Evolutionary conservation across 1,284 basidiomycete species (phyloP).

Genomic region (Peniophora sp.): DNA sequence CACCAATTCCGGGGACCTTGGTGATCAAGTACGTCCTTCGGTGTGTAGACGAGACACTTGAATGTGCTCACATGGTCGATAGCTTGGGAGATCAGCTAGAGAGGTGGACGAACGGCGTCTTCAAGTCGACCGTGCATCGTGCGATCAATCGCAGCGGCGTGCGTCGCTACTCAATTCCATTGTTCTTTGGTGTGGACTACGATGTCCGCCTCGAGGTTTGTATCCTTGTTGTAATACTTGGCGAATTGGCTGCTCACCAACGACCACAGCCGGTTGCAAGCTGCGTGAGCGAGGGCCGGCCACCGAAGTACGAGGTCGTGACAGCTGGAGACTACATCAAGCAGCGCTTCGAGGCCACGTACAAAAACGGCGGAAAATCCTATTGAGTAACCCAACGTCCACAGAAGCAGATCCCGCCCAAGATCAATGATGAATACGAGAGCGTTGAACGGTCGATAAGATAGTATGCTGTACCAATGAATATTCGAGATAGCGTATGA

Average conservation of each 20-base stretch:
- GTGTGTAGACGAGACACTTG: constrained; percentile 83
- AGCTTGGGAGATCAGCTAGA: not conserved
- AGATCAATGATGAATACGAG: too few relatives aligned
- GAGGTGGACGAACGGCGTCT: constrained; percentile 61
- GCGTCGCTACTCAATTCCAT: constrained; percentile 73
- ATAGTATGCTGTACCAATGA: too few relatives aligned
- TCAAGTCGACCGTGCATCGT: constrained; percentile 81
- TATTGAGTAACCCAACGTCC: too few relatives aligned
- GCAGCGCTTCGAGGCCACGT: constrained; percentile 56
- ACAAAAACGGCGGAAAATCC: constrained; percentile 16
- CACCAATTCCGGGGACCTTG: constrained; percentile 45
- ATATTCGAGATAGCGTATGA: too few relatives aligned
- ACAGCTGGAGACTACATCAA: constrained; percentile 73
- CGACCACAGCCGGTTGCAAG: constrained; percentile 54
- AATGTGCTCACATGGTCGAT: constrained; percentile 16
- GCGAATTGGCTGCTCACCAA: not conserved
- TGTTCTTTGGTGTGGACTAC: constrained; percentile 78
- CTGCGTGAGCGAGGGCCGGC: constrained; percentile 57
- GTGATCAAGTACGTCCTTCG: constrained; percentile 75
- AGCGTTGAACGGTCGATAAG: too few relatives aligned
- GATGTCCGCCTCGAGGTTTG: constrained; percentile 65
- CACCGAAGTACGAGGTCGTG: constrained; percentile 62
- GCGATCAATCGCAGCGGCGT: constrained; percentile 68
- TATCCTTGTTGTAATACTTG: constrained; percentile 1
- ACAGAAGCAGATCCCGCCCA: too few relatives aligned